These are phyloP conservation scores for Rhizopus sp. DNA, from an alignment of 371 early-diverging fungal genomes.

Conservation along the genomic window DNA sequence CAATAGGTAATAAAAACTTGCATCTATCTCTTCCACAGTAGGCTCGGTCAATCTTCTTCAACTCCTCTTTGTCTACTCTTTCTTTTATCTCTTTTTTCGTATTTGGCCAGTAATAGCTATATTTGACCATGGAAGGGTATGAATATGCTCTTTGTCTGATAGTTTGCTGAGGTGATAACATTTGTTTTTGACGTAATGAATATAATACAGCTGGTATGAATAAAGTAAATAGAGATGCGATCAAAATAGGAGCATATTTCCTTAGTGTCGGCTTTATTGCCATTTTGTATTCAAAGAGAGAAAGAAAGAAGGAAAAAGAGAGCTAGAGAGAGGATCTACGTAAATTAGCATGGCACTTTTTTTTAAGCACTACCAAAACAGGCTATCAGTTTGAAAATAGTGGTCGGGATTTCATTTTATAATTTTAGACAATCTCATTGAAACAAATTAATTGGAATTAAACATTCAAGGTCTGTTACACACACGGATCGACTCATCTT, in stretches of 20 bases:
- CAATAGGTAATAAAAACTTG: conserved; percentile 32
- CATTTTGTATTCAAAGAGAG: conserved; percentile 2
- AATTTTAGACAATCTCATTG: conserved; percentile 1
- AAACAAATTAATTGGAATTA: not conserved
- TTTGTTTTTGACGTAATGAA: conserved; percentile 9
- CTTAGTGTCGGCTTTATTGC: conserved; percentile 14
- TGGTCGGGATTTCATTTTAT: too few relatives aligned
- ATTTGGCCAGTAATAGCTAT: conserved; percentile 20
- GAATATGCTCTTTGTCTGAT: conserved; percentile 2
- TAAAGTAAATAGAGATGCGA: conserved; percentile 22
- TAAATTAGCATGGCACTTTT: not conserved
- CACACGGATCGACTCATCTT: too few relatives aligned
- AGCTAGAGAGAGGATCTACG: conserved; percentile 13
- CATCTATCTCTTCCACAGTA: conserved; percentile 37
- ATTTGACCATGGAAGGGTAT: conserved; percentile 23
- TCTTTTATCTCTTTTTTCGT: not conserved
- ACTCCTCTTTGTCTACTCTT: not conserved
- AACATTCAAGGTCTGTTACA: too few relatives aligned
- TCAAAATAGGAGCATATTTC: conserved; percentile 18
- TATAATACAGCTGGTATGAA: conserved; percentile 18
- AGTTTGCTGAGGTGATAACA: not conserved
- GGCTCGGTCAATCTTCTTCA: conserved; percentile 32
- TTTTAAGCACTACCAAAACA: too few relatives aligned
- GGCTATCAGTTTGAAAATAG: too few relatives aligned
- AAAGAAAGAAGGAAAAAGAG: conserved; percentile 11